phyloP scores from a whole-genome alignment of 1,139 yeast genomes.

The Hyphopichia khmerensis region DNA sequence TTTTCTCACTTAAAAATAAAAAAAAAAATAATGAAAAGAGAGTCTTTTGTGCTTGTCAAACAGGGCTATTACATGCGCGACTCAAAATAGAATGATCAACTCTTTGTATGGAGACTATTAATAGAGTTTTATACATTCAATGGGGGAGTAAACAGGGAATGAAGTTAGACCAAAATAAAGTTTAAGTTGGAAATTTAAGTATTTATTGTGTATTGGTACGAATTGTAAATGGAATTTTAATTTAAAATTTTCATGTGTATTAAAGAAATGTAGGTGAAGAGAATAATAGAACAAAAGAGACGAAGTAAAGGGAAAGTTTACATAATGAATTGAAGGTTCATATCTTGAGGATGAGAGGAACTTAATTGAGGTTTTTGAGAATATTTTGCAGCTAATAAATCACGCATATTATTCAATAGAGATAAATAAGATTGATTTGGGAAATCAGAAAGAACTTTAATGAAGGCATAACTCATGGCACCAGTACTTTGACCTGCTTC shows the following conservation, averaged over 20 bases:
- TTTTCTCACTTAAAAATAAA: too few relatives aligned
- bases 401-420: slow-evolving; percentile 77
- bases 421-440: slow-evolving; percentile 78
- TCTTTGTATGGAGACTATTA: neutral
- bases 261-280: too few relatives aligned
- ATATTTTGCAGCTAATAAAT: slow-evolving; percentile 65
- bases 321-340: slow-evolving; percentile 59
- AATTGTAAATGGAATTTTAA: too few relatives aligned
- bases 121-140: too few relatives aligned
- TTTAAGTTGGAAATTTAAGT: too few relatives aligned
- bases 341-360: slow-evolving; percentile 81
- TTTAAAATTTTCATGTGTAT: too few relatives aligned
- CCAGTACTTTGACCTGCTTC: slow-evolving; percentile 83
- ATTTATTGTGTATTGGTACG: too few relatives aligned
- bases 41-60: neutral
- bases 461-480: slow-evolving; percentile 92
- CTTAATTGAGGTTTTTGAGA: slow-evolving; percentile 89
- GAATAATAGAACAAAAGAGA: too few relatives aligned
- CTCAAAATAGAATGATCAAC: neutral
- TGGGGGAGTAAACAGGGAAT: too few relatives aligned
- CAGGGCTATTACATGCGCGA: neutral
- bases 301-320: too few relatives aligned
- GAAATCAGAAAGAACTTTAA: slow-evolving; percentile 62
- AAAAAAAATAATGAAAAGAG: too few relatives aligned
- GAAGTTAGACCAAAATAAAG: too few relatives aligned